Evolutionary conservation across 768 basidiomycete genomes (phyloP).

Genomic region (Butyriboletus loyo): DNA sequence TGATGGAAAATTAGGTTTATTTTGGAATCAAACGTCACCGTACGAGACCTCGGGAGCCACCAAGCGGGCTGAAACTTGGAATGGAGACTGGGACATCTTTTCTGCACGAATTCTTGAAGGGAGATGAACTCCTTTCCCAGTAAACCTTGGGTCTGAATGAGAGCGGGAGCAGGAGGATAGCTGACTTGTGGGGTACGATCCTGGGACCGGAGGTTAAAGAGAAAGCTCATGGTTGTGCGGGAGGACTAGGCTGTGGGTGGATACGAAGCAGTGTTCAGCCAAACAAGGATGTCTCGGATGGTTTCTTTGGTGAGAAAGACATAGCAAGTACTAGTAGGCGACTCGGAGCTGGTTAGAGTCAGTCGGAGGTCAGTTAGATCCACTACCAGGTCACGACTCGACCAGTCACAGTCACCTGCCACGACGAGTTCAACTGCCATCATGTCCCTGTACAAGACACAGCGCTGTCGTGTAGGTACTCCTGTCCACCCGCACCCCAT

Average conservation of each 20-base stretch:
- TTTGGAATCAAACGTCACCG: background rate
- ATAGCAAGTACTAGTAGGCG: too few species aligned
- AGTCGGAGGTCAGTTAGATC: too few species aligned
- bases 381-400: slow-evolving; percentile 7
- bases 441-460: slow-evolving; percentile 42
- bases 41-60: slow-evolving; percentile 33
- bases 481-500: slow-evolving; percentile 4
- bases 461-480: slow-evolving; percentile 45
- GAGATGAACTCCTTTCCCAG: slow-evolving; percentile 13
- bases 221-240: slow-evolving; percentile 16
- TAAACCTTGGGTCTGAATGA: slow-evolving; percentile 14
- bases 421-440: background rate
- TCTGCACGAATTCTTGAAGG: slow-evolving; percentile 31
- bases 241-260: background rate
- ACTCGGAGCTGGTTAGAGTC: too few species aligned
- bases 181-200: slow-evolving; percentile 16
- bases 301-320: background rate
- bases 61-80: slow-evolving; percentile 30
- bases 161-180: slow-evolving; percentile 20
- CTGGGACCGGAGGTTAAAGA: slow-evolving; percentile 15
- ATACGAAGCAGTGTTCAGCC: too few species aligned
- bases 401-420: slow-evolving; percentile 18
- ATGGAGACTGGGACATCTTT: slow-evolving; percentile 27
- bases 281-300: slow-evolving; percentile 14
- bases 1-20: slow-evolving; percentile 17